Evolutionary conservation across 192 early-diverging fungal genomes (phyloP), one percentile per base, ranked within the genome.

Genomic region (Coemansia reversa): DNA sequence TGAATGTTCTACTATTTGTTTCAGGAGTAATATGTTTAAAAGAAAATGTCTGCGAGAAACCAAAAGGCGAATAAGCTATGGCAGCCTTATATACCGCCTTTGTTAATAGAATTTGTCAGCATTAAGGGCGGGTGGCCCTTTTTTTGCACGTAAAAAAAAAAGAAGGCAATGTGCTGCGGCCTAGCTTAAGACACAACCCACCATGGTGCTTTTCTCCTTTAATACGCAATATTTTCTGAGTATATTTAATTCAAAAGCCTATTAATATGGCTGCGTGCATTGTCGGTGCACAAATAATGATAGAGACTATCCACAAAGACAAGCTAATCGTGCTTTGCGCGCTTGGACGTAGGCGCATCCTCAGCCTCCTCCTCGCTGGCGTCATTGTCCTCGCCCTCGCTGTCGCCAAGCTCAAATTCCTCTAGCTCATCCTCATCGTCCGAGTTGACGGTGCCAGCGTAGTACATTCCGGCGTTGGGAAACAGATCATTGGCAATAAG

Each of bases 401-500:
- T 69, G 29, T 67, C 55, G 18, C 18, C 62, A 45, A 62, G 25
- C 52, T 72, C 75, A 75, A 88, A 92, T 62, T 88, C 85, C 28
- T 94, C 81, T 42, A 94, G 91, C 73, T 90, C 75, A 53, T 88
- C 85, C 28, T 92, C 91, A 47, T 87, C 89, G 45, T 77, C 80
- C 12, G 72, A 72, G 29, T 85, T 83, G 3, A 88, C 86, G 14
- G 75, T 82, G 20, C 70, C 89, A 75, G 95, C 93, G 84, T 97
- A 98, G 62, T 86, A 87, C 86, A 97, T 98, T 86, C 97, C 96
- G 24, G 95, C 93, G 50, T 93, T 93, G 32, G 93, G 75, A 59
- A 68, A 77, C 58, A 82, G 39, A 55, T 82, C 75, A 22, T 82
- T 77, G 51, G 75, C 80, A 55, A 77, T 74, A 29, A 77, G 51